Evolutionary conservation across 345 rosid genomes (phyloP), one percentile per base, ranked within the genome.

Genomic region (Acer campestre): DNA sequence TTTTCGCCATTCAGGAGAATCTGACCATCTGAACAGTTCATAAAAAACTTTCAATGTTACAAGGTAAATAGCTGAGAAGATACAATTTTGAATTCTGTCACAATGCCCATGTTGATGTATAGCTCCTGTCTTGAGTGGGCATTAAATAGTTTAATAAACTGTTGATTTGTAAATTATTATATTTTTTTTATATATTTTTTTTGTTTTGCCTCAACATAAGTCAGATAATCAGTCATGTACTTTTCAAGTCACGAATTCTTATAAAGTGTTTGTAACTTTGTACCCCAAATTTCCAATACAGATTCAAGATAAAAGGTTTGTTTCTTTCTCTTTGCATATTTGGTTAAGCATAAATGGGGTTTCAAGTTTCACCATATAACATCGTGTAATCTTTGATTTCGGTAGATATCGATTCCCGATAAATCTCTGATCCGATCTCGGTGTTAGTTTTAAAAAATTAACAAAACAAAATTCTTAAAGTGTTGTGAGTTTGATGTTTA

Each of bases 1-100:
- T 93, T 75, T 73, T 88, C 18, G 93, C 82, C 73, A 89, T 95
- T 62, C 99, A 88, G 71, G 99, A 92, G 84, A 95, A 95, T 77
- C 88, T 95, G 38, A 95, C 99, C 69, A 92, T 93, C 71, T 95
- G 82, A 91, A 13, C 31, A 53, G 7, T 23, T 17, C 4, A 53
- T 9, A 10, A 10, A 8, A 29, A 12, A 13, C 0, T 13, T 18
- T 1, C 16, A 6, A 63, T 11, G 6, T 23, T 18, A 23, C 14
- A 53, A 48, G 18, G 22, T 38, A 22, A 9, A 67, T 3, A 49
- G n/a, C 44, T 1, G 63, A 38, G 67, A 38, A 25, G 23, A 46
- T 48, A 23, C 64, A 58, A 48, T 75, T 75, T 71, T 59, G 66
- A 58, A 17, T 16, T 63, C 23, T 56, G 6, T 48, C 11, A 49